A percentile compares a stretch with the other conserved stretches of the same genome.
These are phyloP conservation scores for Aspergillus proliferans DNA, from an alignment of 2,329 filamentous ascomycete genomes.

Conservation along the genomic window DNA sequence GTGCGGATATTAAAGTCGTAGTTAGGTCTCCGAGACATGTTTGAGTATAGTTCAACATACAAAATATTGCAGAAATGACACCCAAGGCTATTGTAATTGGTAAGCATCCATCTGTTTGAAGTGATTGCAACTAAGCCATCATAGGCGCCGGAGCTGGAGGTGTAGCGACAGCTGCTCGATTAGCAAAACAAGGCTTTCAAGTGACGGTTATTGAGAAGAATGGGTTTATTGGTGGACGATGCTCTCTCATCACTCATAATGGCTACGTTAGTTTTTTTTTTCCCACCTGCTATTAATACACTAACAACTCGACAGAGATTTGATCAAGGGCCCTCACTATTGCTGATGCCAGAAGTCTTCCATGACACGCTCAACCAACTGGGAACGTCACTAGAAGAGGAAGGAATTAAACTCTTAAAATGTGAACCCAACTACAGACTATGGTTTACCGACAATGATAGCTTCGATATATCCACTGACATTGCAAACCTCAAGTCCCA, in stretches of 20 bases:
- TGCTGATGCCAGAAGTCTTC: constrained; percentile 66
- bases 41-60: too few species aligned
- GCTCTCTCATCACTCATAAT: constrained; percentile 56
- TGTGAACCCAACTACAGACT: constrained; percentile 72
- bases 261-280: constrained; percentile 44
- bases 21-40: too few species aligned
- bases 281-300: constrained; percentile 1
- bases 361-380: constrained; percentile 44
- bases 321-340: constrained; percentile 69
- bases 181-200: constrained; percentile 62
- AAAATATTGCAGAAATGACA: too few species aligned
- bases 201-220: constrained; percentile 80
- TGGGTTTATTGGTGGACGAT: constrained; percentile 63
- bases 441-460: constrained; percentile 63
- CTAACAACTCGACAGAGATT: constrained; percentile 42
- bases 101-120: too few species aligned
- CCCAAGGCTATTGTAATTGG: too few species aligned
- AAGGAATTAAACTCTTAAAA: constrained; percentile 63
- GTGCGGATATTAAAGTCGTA: too few species aligned
- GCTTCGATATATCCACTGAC: constrained; percentile 56
- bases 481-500: constrained; percentile 63
- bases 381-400: constrained; percentile 42
- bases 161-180: constrained; percentile 63
- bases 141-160: constrained; percentile 65
- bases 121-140: too few species aligned